Evolutionary conservation across 2,329 filamentous ascomycete species (phyloP).

Genomic region (Ophiostoma angusticollis): DNA sequence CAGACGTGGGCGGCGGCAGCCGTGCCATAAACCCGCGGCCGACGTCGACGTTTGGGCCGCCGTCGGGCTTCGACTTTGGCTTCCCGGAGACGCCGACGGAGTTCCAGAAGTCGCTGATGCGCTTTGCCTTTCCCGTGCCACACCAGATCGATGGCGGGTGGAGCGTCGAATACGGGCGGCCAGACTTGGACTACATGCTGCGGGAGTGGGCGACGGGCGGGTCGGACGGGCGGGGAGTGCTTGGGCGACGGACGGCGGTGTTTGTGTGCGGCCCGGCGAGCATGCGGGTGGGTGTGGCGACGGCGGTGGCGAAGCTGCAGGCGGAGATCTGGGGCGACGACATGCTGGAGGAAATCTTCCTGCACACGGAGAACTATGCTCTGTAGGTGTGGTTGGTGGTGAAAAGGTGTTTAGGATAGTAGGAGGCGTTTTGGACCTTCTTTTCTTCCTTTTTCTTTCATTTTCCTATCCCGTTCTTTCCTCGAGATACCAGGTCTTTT

Average conservation of each 20-base stretch:
- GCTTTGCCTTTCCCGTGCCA: constrained; percentile 68
- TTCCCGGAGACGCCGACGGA: constrained; percentile 76
- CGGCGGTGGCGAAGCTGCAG: constrained; percentile 71
- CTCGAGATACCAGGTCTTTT: not conserved
- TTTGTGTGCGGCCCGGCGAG: constrained; percentile 84
- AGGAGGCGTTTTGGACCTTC: not conserved
- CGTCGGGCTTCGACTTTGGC: constrained; percentile 60
- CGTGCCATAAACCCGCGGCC: constrained; percentile 25
- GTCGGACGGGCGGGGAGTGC: constrained; percentile 49
- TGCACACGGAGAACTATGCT: constrained; percentile 93
- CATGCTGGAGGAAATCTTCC: constrained; percentile 74
- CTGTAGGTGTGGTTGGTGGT: constrained; percentile 44
- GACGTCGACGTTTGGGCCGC: constrained; percentile 45
- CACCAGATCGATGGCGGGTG: constrained; percentile 65
- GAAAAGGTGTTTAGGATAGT: too few species aligned
- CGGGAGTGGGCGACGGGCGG: constrained; percentile 68
- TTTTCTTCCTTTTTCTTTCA: not conserved
- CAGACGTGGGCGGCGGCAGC: constrained; percentile 24
- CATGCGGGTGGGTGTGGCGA: constrained; percentile 82
- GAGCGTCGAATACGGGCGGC: constrained; percentile 84
- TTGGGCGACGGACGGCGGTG: constrained; percentile 72
- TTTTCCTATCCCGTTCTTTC: not conserved
- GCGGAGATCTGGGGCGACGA: constrained; percentile 69
- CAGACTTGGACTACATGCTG: constrained; percentile 77
- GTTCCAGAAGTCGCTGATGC: constrained; percentile 80